These are phyloP conservation scores for Rhizoclosmatium globosum DNA, from an alignment of 192 early-diverging fungal species.

Conservation along the genomic window DNA sequence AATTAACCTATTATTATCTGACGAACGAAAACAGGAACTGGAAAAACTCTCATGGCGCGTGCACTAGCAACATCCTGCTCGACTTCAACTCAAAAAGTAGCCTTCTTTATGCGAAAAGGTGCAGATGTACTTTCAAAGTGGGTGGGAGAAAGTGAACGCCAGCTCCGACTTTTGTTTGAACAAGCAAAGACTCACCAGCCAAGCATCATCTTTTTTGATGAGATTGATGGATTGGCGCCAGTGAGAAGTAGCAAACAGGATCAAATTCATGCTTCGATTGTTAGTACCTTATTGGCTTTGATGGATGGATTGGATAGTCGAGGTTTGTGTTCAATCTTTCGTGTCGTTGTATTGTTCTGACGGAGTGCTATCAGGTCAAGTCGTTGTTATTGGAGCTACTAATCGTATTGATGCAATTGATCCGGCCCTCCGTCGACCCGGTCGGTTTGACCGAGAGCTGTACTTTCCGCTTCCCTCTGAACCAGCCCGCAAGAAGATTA, in stretches of 20 bases:
- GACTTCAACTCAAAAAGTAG: slow-evolving; percentile 54
- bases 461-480: slow-evolving; percentile 71
- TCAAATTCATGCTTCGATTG: slow-evolving; percentile 74
- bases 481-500: slow-evolving; percentile 67
- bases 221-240: slow-evolving; percentile 80
- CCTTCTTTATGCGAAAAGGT: slow-evolving; percentile 79
- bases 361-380: slow-evolving; percentile 59
- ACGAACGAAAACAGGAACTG: slow-evolving; percentile 57
- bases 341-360: not conserved
- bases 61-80: slow-evolving; percentile 57
- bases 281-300: slow-evolving; percentile 75
- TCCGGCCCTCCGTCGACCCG: slow-evolving; percentile 77
- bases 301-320: slow-evolving; percentile 80
- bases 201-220: slow-evolving; percentile 82
- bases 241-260: slow-evolving; percentile 71
- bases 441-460: slow-evolving; percentile 78
- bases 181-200: slow-evolving; percentile 75
- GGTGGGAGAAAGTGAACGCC: slow-evolving; percentile 78
- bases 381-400: slow-evolving; percentile 81
- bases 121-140: slow-evolving; percentile 77
- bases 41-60: slow-evolving; percentile 75
- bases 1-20: not conserved
- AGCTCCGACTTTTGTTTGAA: slow-evolving; percentile 72
- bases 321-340: slow-evolving; percentile 36
- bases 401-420: slow-evolving; percentile 80